A percentile compares a stretch with the other conserved stretches of the same genome.
Conservation (phyloP, 2,329 filamentous ascomycete genomes). For the Chaetomium olivaceum region DNA sequence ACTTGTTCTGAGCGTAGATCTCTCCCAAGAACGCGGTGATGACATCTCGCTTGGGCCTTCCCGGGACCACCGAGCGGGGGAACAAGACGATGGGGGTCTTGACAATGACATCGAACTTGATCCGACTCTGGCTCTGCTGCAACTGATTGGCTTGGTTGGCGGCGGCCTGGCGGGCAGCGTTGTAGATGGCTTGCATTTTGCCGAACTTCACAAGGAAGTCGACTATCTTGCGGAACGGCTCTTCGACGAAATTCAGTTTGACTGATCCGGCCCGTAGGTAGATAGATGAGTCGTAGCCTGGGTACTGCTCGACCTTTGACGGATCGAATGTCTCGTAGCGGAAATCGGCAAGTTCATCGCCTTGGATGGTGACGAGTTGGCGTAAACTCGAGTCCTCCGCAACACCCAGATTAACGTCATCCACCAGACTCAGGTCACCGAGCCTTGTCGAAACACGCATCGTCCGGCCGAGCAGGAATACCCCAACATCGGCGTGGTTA, state of each 20-base stretch:
- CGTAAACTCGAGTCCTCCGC: constrained; percentile 77
- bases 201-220: constrained; percentile 98
- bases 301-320: constrained; percentile 69
- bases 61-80: constrained; percentile 72
- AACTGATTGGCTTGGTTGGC: constrained; percentile 91
- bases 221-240: constrained; percentile 97
- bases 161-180: constrained; percentile 91
- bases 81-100: constrained; percentile 97
- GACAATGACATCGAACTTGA: constrained; percentile 91
- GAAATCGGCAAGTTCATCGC: constrained; percentile 93
- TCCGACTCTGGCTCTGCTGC: constrained; percentile 83
- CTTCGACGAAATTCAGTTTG: constrained; percentile 95
- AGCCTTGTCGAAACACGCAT: constrained; percentile 87
- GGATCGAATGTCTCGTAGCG: constrained; percentile 94
- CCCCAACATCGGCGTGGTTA: constrained; percentile 85
- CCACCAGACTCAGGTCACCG: constrained; percentile 83
- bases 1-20: constrained; percentile 94
- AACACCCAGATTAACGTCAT: constrained; percentile 91
- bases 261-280: constrained; percentile 90
- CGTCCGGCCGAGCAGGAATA: constrained; percentile 81
- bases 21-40: constrained; percentile 94
- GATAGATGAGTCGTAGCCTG: constrained; percentile 91
- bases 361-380: constrained; percentile 89
- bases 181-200: constrained; percentile 99
- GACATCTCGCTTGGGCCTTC: constrained; percentile 72